phyloP scores from a whole-genome alignment of 805 yeast species.

The Kuraishia cidri region DNA sequence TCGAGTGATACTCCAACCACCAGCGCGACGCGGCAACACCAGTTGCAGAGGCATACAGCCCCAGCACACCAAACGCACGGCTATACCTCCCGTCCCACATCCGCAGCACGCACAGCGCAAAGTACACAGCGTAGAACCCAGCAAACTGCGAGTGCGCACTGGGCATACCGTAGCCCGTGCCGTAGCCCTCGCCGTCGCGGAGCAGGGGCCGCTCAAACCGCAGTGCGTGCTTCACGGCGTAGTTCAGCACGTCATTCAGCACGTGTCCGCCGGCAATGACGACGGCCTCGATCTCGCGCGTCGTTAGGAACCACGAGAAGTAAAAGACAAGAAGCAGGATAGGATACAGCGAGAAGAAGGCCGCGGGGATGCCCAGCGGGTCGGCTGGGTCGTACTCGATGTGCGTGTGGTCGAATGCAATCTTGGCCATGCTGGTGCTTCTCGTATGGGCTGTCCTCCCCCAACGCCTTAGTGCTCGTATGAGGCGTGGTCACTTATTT shows the following conservation, averaged over 20 bases:
- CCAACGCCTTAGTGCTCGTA: too few species aligned
- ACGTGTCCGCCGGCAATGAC: constrained; percentile 83
- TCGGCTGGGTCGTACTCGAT: constrained; percentile 71
- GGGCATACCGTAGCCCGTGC: constrained; percentile 89
- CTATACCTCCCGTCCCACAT: constrained; percentile 24
- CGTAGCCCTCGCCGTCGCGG: constrained; percentile 20
- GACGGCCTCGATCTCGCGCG: constrained; percentile 82
- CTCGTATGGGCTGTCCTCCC: too few species aligned
- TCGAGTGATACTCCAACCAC: constrained; percentile 69
- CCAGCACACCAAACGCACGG: constrained; percentile 15
- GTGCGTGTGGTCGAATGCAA: constrained; percentile 82
- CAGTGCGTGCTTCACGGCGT: constrained; percentile 51
- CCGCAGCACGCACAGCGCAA: constrained; percentile 30
- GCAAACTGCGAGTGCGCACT: constrained; percentile 94
- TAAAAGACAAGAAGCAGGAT: constrained; percentile 71
- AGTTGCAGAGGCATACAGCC: constrained; percentile 18
- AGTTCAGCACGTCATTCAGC: constrained; percentile 64
- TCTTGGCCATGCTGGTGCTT: too few species aligned
- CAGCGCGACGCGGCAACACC: constrained; percentile 64
- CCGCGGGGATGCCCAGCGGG: constrained; percentile 47
- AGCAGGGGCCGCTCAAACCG: constrained; percentile 67
- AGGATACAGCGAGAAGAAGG: constrained; percentile 74
- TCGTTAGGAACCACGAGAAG: constrained; percentile 71
- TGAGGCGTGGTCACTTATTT: too few species aligned
- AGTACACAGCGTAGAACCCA: constrained; percentile 70